A percentile compares a stretch with the other conserved stretches of the same genome.
Conservation (phyloP, 2,329 filamentous ascomycete species). For the Grosmannia penicillata region DNA sequence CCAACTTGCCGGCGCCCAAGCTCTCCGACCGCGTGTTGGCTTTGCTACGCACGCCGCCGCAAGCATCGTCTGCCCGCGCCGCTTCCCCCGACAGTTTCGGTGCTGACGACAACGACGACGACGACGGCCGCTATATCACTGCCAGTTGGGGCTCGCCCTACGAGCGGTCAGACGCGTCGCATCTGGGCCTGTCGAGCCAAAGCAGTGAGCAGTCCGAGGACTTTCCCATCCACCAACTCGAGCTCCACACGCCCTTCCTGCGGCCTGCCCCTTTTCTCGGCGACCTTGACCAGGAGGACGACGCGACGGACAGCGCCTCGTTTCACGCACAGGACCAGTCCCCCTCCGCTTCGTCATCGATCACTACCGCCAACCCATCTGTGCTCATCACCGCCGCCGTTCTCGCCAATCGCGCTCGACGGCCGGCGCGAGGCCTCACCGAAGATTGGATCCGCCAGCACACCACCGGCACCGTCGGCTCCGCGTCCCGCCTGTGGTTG, state of each 20-base stretch:
- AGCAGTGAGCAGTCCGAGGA: constrained; percentile 47
- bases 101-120: constrained; percentile 9
- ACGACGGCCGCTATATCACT: constrained; percentile 40
- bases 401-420: constrained; percentile 46
- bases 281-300: constrained; percentile 19
- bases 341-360: constrained; percentile 4
- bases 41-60: constrained; percentile 38
- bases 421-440: constrained; percentile 49
- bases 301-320: constrained; percentile 14
- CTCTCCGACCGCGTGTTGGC: constrained; percentile 40
- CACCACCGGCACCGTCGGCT: constrained; percentile 53
- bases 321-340: background rate
- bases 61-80: background rate
- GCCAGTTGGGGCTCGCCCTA: constrained; percentile 91
- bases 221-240: constrained; percentile 44
- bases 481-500: constrained; percentile 66
- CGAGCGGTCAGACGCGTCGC: constrained; percentile 42
- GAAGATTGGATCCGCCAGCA: constrained; percentile 81
- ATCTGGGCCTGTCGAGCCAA: constrained; percentile 34
- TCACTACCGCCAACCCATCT: constrained; percentile 6
- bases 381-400: constrained; percentile 39
- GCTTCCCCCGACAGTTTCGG: background rate
- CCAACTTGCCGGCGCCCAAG: constrained; percentile 41
- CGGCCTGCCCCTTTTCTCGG: constrained; percentile 35
- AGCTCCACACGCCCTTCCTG: constrained; percentile 47